Conservation (phyloP, 2,329 filamentous ascomycete genomes). For the Scleromitrula shiraiana region DNA sequence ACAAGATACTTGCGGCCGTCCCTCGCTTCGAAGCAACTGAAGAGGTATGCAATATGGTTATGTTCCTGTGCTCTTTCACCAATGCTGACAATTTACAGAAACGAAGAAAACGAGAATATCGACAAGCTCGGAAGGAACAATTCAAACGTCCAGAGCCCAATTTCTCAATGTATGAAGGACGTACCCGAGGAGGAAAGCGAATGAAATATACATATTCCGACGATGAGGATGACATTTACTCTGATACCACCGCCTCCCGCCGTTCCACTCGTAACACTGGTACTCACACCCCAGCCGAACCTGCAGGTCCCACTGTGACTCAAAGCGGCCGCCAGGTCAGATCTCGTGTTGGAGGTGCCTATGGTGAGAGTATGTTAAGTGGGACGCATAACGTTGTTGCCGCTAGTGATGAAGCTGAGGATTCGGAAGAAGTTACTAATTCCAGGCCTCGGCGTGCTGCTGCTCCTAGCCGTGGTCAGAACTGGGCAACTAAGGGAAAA, state of each 20-base stretch:
- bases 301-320: slow-evolving; percentile 58
- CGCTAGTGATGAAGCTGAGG: slow-evolving; percentile 32
- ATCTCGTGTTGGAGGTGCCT: slow-evolving; percentile 46
- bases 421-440: slow-evolving; percentile 28
- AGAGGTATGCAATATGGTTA: slow-evolving; percentile 49
- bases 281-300: slow-evolving; percentile 64
- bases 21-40: slow-evolving; percentile 90
- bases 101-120: slow-evolving; percentile 86
- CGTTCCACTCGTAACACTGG: slow-evolving; percentile 69
- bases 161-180: slow-evolving; percentile 90
- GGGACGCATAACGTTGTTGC: slow-evolving; percentile 30
- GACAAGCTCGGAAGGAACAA: slow-evolving; percentile 62
- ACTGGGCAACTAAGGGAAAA: slow-evolving; percentile 33
- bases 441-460: slow-evolving; percentile 36
- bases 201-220: slow-evolving; percentile 96
- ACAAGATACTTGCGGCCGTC: slow-evolving; percentile 70
- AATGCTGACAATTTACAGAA: slow-evolving; percentile 48
- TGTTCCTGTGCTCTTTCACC: slow-evolving; percentile 11
- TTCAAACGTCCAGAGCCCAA: slow-evolving; percentile 83
- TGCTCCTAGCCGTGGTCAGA: slow-evolving; percentile 17
- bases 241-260: slow-evolving; percentile 56
- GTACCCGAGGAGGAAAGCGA: slow-evolving; percentile 90
- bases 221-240: slow-evolving; percentile 63
- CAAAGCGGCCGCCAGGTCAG: slow-evolving; percentile 82
- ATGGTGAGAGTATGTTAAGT: slow-evolving; percentile 47